Conservation (phyloP, 2,329 filamentous ascomycete genomes). For the Aspergillaceae sp. region DNA sequence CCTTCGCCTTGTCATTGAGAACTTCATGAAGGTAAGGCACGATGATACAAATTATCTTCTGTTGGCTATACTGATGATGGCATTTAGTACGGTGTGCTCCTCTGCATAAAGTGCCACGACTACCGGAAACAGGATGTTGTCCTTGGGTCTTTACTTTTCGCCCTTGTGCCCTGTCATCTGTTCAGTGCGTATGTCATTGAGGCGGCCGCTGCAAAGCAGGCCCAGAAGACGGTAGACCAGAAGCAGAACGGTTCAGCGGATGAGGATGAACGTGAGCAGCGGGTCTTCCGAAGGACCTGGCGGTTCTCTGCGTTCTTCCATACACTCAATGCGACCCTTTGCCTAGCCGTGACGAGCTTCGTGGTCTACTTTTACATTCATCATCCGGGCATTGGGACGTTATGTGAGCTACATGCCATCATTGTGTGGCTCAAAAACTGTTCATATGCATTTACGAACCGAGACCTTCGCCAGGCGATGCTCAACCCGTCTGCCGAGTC, state of each 20-base stretch:
- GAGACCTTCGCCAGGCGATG: constrained; percentile 84
- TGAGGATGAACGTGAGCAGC: constrained; percentile 51
- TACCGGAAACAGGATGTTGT: constrained; percentile 70
- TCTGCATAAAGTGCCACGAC: constrained; percentile 84
- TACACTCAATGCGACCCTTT: constrained; percentile 71
- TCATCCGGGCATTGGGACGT: constrained; percentile 85
- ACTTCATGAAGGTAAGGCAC: constrained; percentile 70
- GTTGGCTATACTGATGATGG: neutral
- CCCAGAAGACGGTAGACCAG: constrained; percentile 57
- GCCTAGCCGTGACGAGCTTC: constrained; percentile 69
- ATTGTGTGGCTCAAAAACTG: constrained; percentile 95
- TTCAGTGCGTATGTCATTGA: constrained; percentile 88
- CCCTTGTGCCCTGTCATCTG: constrained; percentile 82
- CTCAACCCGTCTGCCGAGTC: constrained; percentile 64
- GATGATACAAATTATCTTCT: too few relatives aligned
- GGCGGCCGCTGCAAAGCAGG: constrained; percentile 68
- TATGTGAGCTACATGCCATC: constrained; percentile 84
- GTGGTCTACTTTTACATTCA: constrained; percentile 87
- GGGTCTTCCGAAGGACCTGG: constrained; percentile 67
- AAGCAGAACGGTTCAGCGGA: constrained; percentile 48
- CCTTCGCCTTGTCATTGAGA: constrained; percentile 88
- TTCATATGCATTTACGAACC: constrained; percentile 93
- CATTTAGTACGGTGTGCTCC: constrained; percentile 77
- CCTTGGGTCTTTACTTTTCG: constrained; percentile 69
- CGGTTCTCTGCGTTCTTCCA: constrained; percentile 70